Evolutionary conservation across 2,329 filamentous ascomycete species (phyloP), one percentile per base, ranked within the genome.

Genomic region (Aspergillus tubingensis): DNA sequence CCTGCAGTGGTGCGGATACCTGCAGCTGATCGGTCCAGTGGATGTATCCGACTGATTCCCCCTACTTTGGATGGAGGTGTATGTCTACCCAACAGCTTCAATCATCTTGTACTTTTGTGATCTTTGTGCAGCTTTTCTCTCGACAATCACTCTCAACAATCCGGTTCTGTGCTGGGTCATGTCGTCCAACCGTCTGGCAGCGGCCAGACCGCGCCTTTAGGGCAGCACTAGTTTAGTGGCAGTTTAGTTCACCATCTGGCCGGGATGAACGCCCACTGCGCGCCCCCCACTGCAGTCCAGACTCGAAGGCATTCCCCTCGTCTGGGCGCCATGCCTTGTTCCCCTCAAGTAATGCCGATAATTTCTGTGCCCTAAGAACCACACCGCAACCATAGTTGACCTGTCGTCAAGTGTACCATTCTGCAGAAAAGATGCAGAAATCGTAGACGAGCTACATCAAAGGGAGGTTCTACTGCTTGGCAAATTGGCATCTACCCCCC

Each of bases 201-300:
- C 47, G 47, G 47, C 47, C 47, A 50, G 47, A 50, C 47, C 47
- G 17, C 47, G 25, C 23, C 47, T 30, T 17, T 30, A 30, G 25
- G 47, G 44, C 23, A 30, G 47, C 47, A 50, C 47, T 50, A 50
- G 25, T 32, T 50, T 50, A 50, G 47, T 30, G 47, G 23, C 47
- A 8, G 25, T 27, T 49, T 44, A 44, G 41, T 44, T 44, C 41
- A 44, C 41, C 41, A 44, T 44, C 41, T 44, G 41, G 41, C 41
- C 41, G 41, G 41, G 41, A 44, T 19, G 21, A 50, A 27, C 25
- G 47, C 47, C 25, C 47, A 50, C 47, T 32, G 23, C n/a, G 13
- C 41, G 13, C 47, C 25, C 47, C 47, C 47, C 47, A 50, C 47
- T 50, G n/a, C 47, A 50, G 47, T 50, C 47, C 47, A 50, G 47